Evolutionary conservation across 176 grass and related monocot genomes (phyloP).

Genomic region (Paspalum notatum): DNA sequence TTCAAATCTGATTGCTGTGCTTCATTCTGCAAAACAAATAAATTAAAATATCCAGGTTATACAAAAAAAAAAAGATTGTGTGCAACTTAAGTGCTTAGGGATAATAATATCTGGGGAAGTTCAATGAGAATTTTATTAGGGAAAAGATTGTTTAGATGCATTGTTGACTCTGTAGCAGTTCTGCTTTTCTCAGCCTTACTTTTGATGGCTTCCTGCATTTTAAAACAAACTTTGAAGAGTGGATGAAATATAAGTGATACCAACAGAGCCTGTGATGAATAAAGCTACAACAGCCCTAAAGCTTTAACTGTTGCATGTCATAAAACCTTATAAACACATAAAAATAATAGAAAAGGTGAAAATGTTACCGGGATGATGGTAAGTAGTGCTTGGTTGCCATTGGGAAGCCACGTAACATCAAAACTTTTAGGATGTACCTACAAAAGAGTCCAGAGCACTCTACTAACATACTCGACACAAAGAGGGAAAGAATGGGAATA

Average conservation of each 20-base stretch:
- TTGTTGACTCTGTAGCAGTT: slow-evolving; percentile 50
- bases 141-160: slow-evolving; percentile 63
- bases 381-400: slow-evolving; percentile 48
- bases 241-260: background rate
- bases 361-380: slow-evolving; percentile 59
- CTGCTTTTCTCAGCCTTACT: slow-evolving; percentile 57
- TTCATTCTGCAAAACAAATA: slow-evolving; percentile 54
- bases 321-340: background rate
- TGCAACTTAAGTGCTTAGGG: background rate
- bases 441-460: slow-evolving; percentile 37
- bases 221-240: slow-evolving; percentile 6
- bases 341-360: slow-evolving; percentile 7
- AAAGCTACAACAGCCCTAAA: slow-evolving; percentile 4
- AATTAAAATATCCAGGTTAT: slow-evolving; percentile 21
- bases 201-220: slow-evolving; percentile 46
- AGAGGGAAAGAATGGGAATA: background rate
- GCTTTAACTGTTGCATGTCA: background rate
- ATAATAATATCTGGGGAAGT: slow-evolving; percentile 65
- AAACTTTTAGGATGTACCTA: slow-evolving; percentile 53
- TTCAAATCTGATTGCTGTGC: slow-evolving; percentile 62
- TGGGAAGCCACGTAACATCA: slow-evolving; percentile 53
- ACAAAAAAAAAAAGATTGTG: slow-evolving; percentile 21
- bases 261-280: background rate
- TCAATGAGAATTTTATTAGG: slow-evolving; percentile 84
- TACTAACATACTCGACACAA: slow-evolving; percentile 33